phyloP scores from a whole-genome alignment of 495 filamentous ascomycete genomes.

The Terfezia claveryi region DNA sequence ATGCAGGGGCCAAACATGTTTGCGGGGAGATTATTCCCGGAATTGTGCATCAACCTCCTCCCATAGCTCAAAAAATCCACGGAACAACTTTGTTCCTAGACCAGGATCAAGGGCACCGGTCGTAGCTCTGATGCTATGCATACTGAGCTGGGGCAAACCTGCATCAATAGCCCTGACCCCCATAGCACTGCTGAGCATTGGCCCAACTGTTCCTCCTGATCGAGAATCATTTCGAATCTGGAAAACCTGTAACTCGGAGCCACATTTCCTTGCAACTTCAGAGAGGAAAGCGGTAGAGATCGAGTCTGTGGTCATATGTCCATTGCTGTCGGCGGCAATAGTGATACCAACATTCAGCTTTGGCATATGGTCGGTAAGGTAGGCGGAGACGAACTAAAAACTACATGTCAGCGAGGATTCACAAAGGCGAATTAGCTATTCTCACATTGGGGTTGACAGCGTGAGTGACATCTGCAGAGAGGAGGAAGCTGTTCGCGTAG shows the following conservation, averaged over 20 bases:
- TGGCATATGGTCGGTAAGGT: slow-evolving; percentile 67
- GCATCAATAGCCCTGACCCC: slow-evolving; percentile 75
- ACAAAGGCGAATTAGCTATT: no score
- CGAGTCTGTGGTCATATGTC: slow-evolving; percentile 43
- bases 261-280: slow-evolving; percentile 47
- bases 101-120: slow-evolving; percentile 74
- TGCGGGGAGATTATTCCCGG: slow-evolving; percentile 20
- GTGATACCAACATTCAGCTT: slow-evolving; percentile 73
- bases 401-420: no score
- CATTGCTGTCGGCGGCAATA: slow-evolving; percentile 72
- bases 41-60: slow-evolving; percentile 78
- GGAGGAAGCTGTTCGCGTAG: slow-evolving; percentile 78
- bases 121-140: slow-evolving; percentile 87
- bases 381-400: slow-evolving; percentile 38
- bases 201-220: slow-evolving; percentile 83
- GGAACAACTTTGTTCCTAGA: slow-evolving; percentile 67
- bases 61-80: slow-evolving; percentile 72
- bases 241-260: slow-evolving; percentile 59
- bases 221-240: slow-evolving; percentile 84
- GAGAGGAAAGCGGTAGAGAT: slow-evolving; percentile 56
- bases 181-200: slow-evolving; percentile 60
- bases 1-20: no score
- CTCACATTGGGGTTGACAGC: slow-evolving; percentile 67
- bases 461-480: slow-evolving; percentile 84
- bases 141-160: slow-evolving; percentile 76